A percentile compares a stretch with the other conserved stretches of the same genome.
Conservation (phyloP, 345 rosid genomes). For the Gossypium raimondii region DNA sequence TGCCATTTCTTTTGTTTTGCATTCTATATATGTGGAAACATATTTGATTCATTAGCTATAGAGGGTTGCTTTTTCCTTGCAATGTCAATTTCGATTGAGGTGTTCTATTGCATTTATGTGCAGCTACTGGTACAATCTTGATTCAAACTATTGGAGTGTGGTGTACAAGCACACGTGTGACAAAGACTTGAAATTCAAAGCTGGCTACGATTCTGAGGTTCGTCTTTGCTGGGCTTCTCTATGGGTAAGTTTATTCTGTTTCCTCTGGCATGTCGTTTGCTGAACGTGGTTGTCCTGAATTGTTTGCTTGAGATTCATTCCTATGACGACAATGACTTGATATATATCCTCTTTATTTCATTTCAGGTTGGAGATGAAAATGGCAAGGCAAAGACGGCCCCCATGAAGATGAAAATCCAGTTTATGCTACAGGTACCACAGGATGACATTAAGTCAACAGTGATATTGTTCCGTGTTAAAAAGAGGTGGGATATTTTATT, state of each 20-base stretch:
- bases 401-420: constrained; percentile 85
- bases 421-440: constrained; percentile 95
- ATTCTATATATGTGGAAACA: not conserved
- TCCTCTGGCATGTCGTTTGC: not conserved
- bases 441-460: constrained; percentile 63
- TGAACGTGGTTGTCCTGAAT: not conserved
- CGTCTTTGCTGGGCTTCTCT: constrained; percentile 95
- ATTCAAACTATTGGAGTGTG: constrained; percentile 82
- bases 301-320: not conserved
- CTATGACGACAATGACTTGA: not conserved
- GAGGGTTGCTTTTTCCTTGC: not conserved
- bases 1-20: not conserved
- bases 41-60: not conserved
- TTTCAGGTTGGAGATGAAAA: constrained; percentile 76
- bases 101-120: constrained; percentile 10
- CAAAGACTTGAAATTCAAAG: constrained; percentile 83
- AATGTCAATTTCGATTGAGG: not conserved
- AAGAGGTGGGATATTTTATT: constrained; percentile 78
- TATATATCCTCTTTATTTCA: not conserved
- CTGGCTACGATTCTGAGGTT: constrained; percentile 82
- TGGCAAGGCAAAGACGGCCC: constrained; percentile 75
- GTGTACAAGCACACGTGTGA: constrained; percentile 84
- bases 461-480: constrained; percentile 77
- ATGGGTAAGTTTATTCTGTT: constrained; percentile 53
- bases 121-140: constrained; percentile 91